A percentile compares a stretch with the other conserved stretches of the same genome.
Conservation (phyloP, 176 grass and related monocot species). For the Oryza officinalis region DNA sequence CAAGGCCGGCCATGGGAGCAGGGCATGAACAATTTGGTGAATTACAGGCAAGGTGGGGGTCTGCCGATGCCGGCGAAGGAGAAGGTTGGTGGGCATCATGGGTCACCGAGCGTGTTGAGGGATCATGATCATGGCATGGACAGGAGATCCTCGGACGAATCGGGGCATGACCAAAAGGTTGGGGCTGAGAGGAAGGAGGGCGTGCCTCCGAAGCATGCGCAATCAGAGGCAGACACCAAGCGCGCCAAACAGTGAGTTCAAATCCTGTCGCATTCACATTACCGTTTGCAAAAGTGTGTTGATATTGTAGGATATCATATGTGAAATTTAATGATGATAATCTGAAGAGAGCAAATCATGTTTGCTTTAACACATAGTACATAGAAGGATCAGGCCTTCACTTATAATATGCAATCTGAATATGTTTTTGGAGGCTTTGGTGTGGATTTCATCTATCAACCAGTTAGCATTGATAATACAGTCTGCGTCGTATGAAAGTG, state of each 20-base stretch:
- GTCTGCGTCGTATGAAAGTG: background rate
- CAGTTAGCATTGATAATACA: background rate
- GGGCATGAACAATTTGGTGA: conserved; percentile 36
- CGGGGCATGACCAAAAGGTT: conserved; percentile 39
- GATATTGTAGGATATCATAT: background rate
- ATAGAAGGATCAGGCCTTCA: background rate
- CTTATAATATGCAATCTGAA: background rate
- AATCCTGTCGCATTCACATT: conserved; percentile 19
- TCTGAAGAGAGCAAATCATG: background rate
- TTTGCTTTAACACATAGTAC: background rate
- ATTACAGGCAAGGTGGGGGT: conserved; percentile 34
- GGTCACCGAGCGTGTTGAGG: conserved; percentile 14
- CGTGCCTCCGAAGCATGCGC: conserved; percentile 47
- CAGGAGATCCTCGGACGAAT: conserved; percentile 52
- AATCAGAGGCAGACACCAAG: conserved; percentile 69
- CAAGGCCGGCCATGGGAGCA: conserved; percentile 60
- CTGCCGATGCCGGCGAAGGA: conserved; percentile 46
- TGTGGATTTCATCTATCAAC: background rate
- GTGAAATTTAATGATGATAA: background rate
- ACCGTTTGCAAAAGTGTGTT: background rate
- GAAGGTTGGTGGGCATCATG: conserved; percentile 48
- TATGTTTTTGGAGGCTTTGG: background rate
- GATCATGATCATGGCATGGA: conserved; percentile 54
- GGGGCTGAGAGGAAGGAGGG: conserved; percentile 69
- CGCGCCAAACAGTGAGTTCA: conserved; percentile 86